These are phyloP conservation scores for Podaxis rugospora DNA, from an alignment of 768 basidiomycete species.

Conservation along the genomic window DNA sequence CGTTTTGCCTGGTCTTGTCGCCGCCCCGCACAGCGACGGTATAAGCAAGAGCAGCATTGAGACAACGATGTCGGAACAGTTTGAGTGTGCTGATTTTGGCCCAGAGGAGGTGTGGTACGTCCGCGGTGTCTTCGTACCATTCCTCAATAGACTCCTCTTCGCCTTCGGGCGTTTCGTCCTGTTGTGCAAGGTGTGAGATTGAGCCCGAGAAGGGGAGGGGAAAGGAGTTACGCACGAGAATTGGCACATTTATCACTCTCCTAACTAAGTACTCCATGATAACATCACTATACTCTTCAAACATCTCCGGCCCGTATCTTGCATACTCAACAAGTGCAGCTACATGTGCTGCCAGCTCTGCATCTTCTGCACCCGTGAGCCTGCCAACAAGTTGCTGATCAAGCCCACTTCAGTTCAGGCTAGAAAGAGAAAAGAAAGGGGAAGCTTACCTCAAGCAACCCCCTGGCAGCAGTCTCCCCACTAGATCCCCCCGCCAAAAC, in stretches of 20 bases:
- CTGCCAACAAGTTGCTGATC: conserved; percentile 53
- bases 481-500: conserved; percentile 39
- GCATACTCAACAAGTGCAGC: conserved; percentile 75
- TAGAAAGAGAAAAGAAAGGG: not conserved
- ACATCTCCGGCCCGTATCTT: conserved; percentile 59
- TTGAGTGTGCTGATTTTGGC: conserved; percentile 79
- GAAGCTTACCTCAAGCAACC: conserved; percentile 59
- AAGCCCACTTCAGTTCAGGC: not conserved
- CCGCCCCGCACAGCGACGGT: not conserved
- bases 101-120: conserved; percentile 50
- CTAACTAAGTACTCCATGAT: conserved; percentile 73
- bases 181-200: not conserved
- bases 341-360: conserved; percentile 55
- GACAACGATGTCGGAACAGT: conserved; percentile 74
- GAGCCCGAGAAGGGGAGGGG: not conserved
- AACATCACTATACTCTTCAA: conserved; percentile 74
- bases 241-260: conserved; percentile 59
- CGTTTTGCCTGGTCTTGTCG: not conserved
- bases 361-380: conserved; percentile 44
- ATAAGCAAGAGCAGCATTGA: conserved; percentile 23
- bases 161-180: conserved; percentile 58
- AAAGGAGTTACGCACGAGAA: conserved; percentile 30
- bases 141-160: conserved; percentile 40
- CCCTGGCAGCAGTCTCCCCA: conserved; percentile 39
- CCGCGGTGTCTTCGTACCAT: conserved; percentile 65